Conservation (phyloP, 140 eudicot genomes). For the Senecio squalidus region DNA sequence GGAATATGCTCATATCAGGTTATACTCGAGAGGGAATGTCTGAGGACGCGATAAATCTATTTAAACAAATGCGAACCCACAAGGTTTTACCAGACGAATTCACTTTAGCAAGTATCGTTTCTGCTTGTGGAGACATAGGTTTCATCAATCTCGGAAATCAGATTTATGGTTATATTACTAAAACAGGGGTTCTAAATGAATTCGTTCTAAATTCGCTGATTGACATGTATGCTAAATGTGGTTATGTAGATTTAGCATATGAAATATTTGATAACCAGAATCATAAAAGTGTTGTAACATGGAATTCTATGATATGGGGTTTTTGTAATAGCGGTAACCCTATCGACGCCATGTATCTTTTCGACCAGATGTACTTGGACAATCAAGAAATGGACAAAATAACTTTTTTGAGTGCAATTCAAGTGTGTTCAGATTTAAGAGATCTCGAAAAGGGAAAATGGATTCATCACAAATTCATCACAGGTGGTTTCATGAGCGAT, state of each 20-base stretch:
- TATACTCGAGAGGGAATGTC: constrained; percentile 43
- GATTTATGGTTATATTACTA: constrained; percentile 42
- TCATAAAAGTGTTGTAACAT: constrained; percentile 42
- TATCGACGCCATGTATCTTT: constrained; percentile 48
- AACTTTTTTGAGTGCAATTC: constrained; percentile 59
- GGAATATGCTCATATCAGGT: constrained; percentile 77
- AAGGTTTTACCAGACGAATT: constrained; percentile 53
- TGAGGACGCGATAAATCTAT: constrained; percentile 46
- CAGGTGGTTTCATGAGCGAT: constrained; percentile 30
- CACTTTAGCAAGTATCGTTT: constrained; percentile 61
- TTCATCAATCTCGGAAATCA: constrained; percentile 42
- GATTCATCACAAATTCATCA: constrained; percentile 64
- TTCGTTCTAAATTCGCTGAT: constrained; percentile 70
- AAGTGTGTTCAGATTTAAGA: constrained; percentile 70
- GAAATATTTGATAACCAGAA: constrained; percentile 32
- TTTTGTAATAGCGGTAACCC: constrained; percentile 51
- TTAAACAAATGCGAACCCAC: constrained; percentile 37
- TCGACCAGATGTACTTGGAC: constrained; percentile 41
- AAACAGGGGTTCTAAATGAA: constrained; percentile 42
- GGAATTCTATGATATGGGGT: constrained; percentile 87
- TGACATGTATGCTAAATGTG: constrained; percentile 72
- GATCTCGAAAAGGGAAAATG: constrained; percentile 62
- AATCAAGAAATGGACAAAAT: constrained; percentile 57
- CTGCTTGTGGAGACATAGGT: constrained; percentile 54
- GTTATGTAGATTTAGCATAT: constrained; percentile 41